Evolutionary conservation across 176 grass and related monocot species (phyloP).

Genomic region (Triticum urartu): DNA sequence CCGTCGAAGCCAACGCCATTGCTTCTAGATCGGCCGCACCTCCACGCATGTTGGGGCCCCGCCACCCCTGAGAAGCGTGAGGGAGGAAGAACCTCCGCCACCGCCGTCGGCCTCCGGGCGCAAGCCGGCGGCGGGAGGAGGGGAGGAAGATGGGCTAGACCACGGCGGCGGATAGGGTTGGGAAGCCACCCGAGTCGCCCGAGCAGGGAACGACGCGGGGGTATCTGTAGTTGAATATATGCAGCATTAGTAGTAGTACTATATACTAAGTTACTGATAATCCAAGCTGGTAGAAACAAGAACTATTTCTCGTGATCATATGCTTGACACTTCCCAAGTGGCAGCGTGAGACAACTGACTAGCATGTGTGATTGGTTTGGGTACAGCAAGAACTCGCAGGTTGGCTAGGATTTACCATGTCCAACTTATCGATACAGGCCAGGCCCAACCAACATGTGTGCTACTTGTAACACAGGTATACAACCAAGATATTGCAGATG

Average conservation of each 20-base stretch:
- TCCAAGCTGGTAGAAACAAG: not conserved
- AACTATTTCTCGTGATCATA: constrained; percentile 8
- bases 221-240: not conserved
- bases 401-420: constrained; percentile 20
- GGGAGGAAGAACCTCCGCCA: no score
- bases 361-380: constrained; percentile 20
- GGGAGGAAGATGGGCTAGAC: no score
- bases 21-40: no score
- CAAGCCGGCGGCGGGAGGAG: no score
- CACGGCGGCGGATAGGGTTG: no score
- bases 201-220: no score
- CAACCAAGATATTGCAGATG: not conserved
- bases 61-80: no score
- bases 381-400: constrained; percentile 8
- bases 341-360: not conserved
- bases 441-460: constrained; percentile 17
- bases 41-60: no score
- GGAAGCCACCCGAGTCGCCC: no score
- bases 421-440: not conserved
- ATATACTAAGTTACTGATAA: not conserved
- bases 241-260: no score
- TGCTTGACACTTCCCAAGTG: not conserved
- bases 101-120: no score
- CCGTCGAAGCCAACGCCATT: no score
- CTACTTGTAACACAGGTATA: not conserved